phyloP scores from a whole-genome alignment of 169 alveolate species.

The Eimeria praecox region DNA sequence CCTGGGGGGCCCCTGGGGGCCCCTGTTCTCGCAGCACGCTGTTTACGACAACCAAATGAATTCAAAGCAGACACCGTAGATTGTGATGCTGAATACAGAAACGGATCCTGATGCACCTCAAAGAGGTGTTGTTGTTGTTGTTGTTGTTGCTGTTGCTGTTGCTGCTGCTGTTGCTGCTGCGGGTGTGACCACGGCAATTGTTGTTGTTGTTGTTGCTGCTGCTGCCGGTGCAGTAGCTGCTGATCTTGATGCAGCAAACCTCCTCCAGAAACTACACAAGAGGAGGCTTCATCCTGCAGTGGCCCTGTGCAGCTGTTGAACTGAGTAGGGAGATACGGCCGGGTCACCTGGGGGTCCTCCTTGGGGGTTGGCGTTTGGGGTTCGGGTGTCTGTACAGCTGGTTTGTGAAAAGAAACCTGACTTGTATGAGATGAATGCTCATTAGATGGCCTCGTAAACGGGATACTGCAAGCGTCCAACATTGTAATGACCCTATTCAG shows the following conservation, averaged over 20 bases:
- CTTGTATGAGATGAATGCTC: not conserved
- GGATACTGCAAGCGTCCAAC: not conserved
- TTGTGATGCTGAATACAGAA: too few species aligned
- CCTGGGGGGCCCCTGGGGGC: too few species aligned
- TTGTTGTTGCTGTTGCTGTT: too few species aligned
- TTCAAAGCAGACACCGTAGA: too few species aligned
- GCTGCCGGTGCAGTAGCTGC: not conserved
- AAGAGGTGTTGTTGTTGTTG: too few species aligned
- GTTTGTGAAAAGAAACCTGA: not conserved
- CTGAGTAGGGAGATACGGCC: not conserved
- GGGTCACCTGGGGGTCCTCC: not conserved
- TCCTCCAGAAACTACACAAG: not conserved
- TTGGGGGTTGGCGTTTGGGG: not conserved
- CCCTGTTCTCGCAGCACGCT: too few species aligned
- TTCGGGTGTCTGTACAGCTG: not conserved
- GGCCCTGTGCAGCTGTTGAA: too few species aligned
- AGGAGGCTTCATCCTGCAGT: too few species aligned
- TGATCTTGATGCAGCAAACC: not conserved
- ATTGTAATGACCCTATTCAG: not conserved
- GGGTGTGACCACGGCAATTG: not conserved
- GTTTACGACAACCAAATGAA: too few species aligned
- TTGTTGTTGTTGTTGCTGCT: not conserved
- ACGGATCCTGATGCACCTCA: too few species aligned
- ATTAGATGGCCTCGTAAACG: not conserved
- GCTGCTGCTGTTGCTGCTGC: too few species aligned